phyloP scores from a whole-genome alignment of 1,284 basidiomycete genomes.

The Malassezia arunalokei region DNA sequence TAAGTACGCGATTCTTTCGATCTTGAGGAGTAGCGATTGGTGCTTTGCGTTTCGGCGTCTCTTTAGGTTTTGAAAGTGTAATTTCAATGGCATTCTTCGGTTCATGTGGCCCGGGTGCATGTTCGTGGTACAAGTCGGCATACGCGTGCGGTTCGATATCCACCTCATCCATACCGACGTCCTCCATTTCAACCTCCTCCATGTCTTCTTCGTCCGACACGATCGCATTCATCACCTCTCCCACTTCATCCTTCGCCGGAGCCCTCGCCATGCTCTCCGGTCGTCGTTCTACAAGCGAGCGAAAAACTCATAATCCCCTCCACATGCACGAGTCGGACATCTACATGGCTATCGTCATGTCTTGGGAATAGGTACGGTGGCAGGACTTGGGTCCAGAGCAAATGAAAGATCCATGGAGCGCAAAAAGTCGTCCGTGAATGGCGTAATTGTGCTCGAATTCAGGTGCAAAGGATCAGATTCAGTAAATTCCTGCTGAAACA shows the following conservation, averaged over 20 bases:
- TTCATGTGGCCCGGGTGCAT: background rate
- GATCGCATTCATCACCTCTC: no score
- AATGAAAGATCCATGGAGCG: background rate
- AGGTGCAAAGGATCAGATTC: background rate
- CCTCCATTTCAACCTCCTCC: background rate
- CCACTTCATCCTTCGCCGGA: no score
- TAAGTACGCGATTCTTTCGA: slow-evolving; percentile 30
- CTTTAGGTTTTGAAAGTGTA: slow-evolving; percentile 14
- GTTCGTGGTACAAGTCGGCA: slow-evolving; percentile 18
- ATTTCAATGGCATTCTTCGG: slow-evolving; percentile 12
- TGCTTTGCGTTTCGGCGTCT: slow-evolving; percentile 20
- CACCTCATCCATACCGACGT: slow-evolving; percentile 29
- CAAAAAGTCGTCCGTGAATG: slow-evolving; percentile 10
- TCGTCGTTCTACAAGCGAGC: no score
- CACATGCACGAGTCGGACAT: no score
- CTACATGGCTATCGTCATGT: no score
- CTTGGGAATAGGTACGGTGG: background rate
- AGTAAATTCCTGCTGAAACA: background rate
- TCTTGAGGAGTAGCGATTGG: slow-evolving; percentile 35
- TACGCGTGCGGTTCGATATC: slow-evolving; percentile 24
- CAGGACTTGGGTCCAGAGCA: background rate
- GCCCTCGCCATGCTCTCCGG: no score
- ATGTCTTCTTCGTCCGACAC: background rate
- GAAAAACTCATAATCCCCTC: no score
- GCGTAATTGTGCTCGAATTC: background rate